Percentiles rank a stretch among this genome's conserved stretches.
Evolutionary conservation across 2,329 filamentous ascomycete species (phyloP).

Genomic region (Penicillium sp.): DNA sequence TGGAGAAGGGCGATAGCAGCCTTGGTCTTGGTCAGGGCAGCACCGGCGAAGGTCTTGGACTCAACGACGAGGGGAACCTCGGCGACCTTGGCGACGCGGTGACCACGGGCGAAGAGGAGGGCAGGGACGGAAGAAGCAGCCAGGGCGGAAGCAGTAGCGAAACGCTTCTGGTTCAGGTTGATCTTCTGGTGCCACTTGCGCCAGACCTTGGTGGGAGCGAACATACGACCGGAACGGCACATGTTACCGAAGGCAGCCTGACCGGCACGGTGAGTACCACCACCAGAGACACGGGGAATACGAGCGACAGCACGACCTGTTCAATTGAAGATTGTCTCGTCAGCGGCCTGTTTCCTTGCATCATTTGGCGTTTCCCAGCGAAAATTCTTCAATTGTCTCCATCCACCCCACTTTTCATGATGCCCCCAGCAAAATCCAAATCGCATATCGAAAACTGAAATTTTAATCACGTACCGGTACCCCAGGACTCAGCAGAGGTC

Average conservation of each 20-base stretch:
- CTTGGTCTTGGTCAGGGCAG: constrained; percentile 82
- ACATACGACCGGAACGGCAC: constrained; percentile 99
- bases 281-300: constrained; percentile 99
- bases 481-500: constrained; percentile 99
- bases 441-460: constrained; percentile 14
- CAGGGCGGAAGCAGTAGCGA: constrained; percentile 94
- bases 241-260: constrained; percentile 99
- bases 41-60: constrained; percentile 81
- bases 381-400: constrained; percentile 2
- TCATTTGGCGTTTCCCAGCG: background rate
- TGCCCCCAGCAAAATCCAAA: constrained; percentile 2
- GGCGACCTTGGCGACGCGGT: constrained; percentile 87
- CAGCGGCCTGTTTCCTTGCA: background rate
- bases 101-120: constrained; percentile 93
- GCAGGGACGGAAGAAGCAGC: constrained; percentile 94
- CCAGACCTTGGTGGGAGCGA: constrained; percentile 99
- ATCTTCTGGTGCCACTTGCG: constrained; percentile 99
- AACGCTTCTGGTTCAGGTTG: constrained; percentile 97
- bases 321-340: constrained; percentile 12
- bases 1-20: constrained; percentile 83
- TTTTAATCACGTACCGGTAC: constrained; percentile 74
- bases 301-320: constrained; percentile 96
- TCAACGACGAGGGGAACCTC: constrained; percentile 97
- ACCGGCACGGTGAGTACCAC: constrained; percentile 99
- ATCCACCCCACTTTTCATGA: background rate